A percentile compares a stretch with the other conserved stretches of the same genome.
These are phyloP conservation scores for Leccinum ochraceum DNA, from an alignment of 768 basidiomycete genomes.

Conservation along the genomic window DNA sequence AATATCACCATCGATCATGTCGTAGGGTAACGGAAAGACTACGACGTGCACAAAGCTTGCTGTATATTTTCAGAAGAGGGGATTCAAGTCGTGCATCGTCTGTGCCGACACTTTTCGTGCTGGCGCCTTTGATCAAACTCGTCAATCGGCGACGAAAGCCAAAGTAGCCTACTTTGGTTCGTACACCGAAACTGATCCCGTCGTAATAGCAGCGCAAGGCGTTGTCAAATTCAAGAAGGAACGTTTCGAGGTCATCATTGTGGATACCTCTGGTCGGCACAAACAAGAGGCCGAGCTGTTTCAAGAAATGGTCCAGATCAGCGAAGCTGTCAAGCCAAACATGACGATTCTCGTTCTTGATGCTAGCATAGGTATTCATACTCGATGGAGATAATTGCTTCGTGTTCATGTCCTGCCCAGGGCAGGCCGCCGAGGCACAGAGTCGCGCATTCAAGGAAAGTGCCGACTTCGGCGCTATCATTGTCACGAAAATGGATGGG, in stretches of 20 bases:
- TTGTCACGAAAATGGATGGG: slow-evolving; percentile 99
- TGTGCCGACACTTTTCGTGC: slow-evolving; percentile 99
- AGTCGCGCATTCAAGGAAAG: slow-evolving; percentile 97
- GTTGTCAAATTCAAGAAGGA: slow-evolving; percentile 98
- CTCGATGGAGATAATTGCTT: not conserved
- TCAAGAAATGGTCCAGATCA: slow-evolving; percentile 97
- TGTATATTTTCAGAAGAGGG: slow-evolving; percentile 95
- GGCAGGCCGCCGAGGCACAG: slow-evolving; percentile 97
- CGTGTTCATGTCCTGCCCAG: slow-evolving; percentile 36
- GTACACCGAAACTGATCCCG: slow-evolving; percentile 98
- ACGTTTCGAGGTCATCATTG: slow-evolving; percentile 97
- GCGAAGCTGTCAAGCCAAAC: slow-evolving; percentile 89
- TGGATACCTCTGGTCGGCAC: slow-evolving; percentile 96
- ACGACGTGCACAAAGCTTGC: slow-evolving; percentile 99
- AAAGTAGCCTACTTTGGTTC: slow-evolving; percentile 99
- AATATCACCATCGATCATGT: slow-evolving; percentile 4
- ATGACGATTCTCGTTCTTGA: slow-evolving; percentile 97
- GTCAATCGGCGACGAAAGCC: slow-evolving; percentile 98
- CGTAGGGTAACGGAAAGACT: slow-evolving; percentile 95
- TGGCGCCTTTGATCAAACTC: slow-evolving; percentile 98
- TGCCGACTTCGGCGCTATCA: slow-evolving; percentile 97
- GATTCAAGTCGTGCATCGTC: slow-evolving; percentile 95
- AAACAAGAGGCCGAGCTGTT: slow-evolving; percentile 97
- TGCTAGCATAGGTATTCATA: slow-evolving; percentile 81
- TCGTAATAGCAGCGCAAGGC: slow-evolving; percentile 90